Conservation (phyloP, 306 rosid species). For the Astragalus membranaceus region DNA sequence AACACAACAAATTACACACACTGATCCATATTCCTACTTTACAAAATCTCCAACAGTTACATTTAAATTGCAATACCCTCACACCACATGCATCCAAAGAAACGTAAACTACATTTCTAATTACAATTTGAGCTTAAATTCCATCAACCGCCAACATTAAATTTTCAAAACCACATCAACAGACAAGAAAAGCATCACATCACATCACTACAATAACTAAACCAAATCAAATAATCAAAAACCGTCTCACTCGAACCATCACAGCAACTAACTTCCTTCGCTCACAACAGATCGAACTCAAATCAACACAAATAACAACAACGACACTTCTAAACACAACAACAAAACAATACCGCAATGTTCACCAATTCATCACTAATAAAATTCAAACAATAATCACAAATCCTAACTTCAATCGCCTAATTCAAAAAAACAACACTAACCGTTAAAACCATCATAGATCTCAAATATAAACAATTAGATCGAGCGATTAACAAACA, state of each 20-base stretch:
- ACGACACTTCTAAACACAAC: background rate
- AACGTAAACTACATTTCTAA: background rate
- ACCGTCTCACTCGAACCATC: background rate
- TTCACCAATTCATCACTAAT: background rate
- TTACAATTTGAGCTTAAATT: background rate
- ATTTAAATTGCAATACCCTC: background rate
- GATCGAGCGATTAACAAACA: constrained; percentile 31
- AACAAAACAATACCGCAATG: background rate
- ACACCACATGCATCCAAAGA: background rate
- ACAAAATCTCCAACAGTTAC: background rate
- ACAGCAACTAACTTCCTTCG: background rate
- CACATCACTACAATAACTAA: background rate
- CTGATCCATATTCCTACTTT: background rate
- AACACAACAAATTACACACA: background rate
- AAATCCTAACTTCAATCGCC: background rate
- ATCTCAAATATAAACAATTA: constrained; percentile 33
- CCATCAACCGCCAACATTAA: background rate
- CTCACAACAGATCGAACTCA: constrained; percentile 14
- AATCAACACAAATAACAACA: background rate
- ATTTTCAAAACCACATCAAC: background rate
- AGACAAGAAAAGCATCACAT: background rate
- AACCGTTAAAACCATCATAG: constrained; percentile 10
- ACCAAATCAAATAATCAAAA: constrained; percentile 6
- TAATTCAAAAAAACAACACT: background rate
- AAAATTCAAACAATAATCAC: background rate